Conservation (phyloP, 495 filamentous ascomycete genomes). For the Tuber microsphaerosporum region DNA sequence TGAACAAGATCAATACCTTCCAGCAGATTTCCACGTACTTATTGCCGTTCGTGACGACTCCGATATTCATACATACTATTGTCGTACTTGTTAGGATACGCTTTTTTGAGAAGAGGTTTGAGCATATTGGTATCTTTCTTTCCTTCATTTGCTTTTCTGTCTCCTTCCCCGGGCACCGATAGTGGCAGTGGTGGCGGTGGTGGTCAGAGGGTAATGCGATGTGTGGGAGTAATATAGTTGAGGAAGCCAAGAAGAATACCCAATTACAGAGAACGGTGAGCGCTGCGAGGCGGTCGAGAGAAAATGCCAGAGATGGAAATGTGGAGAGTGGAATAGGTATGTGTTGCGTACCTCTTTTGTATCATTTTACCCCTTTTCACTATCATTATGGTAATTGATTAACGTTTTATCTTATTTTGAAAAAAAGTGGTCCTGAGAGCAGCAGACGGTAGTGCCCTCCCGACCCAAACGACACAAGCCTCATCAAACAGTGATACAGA, state of each 20-base stretch:
- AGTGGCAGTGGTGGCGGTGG: not conserved
- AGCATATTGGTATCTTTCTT: conserved; percentile 55
- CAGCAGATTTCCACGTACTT: conserved; percentile 71
- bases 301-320: conserved; percentile 4
- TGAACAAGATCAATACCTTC: conserved; percentile 67
- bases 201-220: not conserved
- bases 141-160: not conserved
- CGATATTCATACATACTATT: conserved; percentile 78
- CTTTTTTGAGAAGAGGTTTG: conserved; percentile 95
- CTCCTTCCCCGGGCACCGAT: not conserved
- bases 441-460: conserved; percentile 1
- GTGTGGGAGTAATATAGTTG: conserved; percentile 11
- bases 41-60: conserved; percentile 68
- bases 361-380: not conserved
- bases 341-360: not conserved
- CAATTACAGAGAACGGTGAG: conserved; percentile 26
- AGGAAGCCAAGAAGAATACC: conserved; percentile 20
- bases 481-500: not conserved
- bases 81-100: conserved; percentile 87
- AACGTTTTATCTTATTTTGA: not conserved
- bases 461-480: conserved; percentile 3
- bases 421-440: conserved; percentile 11
- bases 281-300: conserved; percentile 18
- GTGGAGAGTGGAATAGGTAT: conserved; percentile 22
- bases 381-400: not conserved